Evolutionary conservation across 495 filamentous ascomycete species (phyloP).

Genomic region (Annulohypoxylon bovei): DNA sequence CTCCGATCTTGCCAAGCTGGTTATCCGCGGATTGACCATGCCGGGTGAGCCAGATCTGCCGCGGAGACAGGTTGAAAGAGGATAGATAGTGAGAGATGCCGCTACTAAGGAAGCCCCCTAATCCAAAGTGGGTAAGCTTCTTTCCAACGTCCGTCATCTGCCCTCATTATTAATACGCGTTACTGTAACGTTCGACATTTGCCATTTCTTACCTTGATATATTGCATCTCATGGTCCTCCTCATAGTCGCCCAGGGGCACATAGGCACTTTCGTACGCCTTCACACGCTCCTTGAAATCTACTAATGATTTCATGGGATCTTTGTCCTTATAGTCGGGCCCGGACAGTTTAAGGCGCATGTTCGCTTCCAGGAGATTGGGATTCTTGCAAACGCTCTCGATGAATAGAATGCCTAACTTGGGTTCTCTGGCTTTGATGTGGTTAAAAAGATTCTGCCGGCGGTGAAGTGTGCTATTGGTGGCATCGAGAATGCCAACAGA

Average conservation of each 20-base stretch:
- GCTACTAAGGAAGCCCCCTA: constrained; percentile 88
- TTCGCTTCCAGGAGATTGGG: constrained; percentile 87
- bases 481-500: constrained; percentile 98
- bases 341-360: constrained; percentile 97
- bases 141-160: constrained; percentile 97
- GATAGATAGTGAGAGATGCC: constrained; percentile 92
- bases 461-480: constrained; percentile 91
- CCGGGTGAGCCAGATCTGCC: constrained; percentile 97
- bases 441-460: constrained; percentile 83
- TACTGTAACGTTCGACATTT: neutral
- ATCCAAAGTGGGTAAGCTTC: constrained; percentile 89
- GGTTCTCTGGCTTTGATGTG: constrained; percentile 85
- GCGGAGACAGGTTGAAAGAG: constrained; percentile 93
- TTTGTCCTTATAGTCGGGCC: constrained; percentile 93
- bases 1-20: constrained; percentile 79
- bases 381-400: constrained; percentile 93
- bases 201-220: constrained; percentile 70
- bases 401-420: constrained; percentile 87
- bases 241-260: constrained; percentile 91
- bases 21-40: constrained; percentile 91
- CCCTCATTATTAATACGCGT: constrained; percentile 5
- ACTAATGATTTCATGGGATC: constrained; percentile 83
- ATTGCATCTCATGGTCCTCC: constrained; percentile 87
- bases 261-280: constrained; percentile 91
- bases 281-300: constrained; percentile 95